Percentiles rank a stretch among this genome's conserved stretches.
phyloP scores from a whole-genome alignment of 2,329 filamentous ascomycete species.

The Westerdykella sp. region DNA sequence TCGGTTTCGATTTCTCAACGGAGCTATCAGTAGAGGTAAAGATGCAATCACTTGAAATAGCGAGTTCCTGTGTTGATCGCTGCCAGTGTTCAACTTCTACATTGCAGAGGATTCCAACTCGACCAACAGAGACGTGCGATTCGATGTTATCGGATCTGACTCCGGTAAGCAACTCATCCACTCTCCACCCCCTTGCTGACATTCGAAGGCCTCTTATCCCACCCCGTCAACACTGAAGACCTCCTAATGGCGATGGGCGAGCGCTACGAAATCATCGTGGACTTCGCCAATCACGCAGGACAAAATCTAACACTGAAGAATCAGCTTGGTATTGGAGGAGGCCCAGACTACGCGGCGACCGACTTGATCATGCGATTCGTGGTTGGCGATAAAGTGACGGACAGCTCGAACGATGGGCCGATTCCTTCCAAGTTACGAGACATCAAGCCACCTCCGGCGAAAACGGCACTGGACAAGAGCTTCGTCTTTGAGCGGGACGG shows the following conservation, averaged over 20 bases:
- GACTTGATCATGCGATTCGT: conserved; percentile 38
- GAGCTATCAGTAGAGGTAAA: conserved; percentile 21
- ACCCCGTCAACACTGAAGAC: conserved; percentile 40
- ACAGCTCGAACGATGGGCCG: conserved; percentile 18
- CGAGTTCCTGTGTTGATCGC: conserved; percentile 8
- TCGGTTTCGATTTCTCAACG: conserved; percentile 51
- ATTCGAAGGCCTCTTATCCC: conserved; percentile 39
- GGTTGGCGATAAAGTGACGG: conserved; percentile 35
- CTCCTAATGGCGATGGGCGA: conserved; percentile 51
- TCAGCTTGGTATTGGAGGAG: conserved; percentile 39
- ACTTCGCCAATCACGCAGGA: conserved; percentile 47
- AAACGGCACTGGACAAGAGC: conserved; percentile 14
- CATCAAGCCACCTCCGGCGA: conserved; percentile 20
- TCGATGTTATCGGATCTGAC: conserved; percentile 52
- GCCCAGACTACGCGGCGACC: conserved; percentile 47
- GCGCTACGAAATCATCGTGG: conserved; percentile 53
- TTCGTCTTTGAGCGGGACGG: conserved; percentile 29
- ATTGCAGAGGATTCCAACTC: conserved; percentile 28
- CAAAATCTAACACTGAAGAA: conserved; percentile 46
- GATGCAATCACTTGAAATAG: background rate
- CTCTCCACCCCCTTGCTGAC: background rate
- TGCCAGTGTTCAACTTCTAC: conserved; percentile 46
- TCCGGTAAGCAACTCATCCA: conserved; percentile 26
- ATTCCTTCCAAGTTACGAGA: conserved; percentile 21
- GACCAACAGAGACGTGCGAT: conserved; percentile 35